These are phyloP conservation scores for Bifiguratus adelaidae DNA, from an alignment of 192 early-diverging fungal species.

Conservation along the genomic window DNA sequence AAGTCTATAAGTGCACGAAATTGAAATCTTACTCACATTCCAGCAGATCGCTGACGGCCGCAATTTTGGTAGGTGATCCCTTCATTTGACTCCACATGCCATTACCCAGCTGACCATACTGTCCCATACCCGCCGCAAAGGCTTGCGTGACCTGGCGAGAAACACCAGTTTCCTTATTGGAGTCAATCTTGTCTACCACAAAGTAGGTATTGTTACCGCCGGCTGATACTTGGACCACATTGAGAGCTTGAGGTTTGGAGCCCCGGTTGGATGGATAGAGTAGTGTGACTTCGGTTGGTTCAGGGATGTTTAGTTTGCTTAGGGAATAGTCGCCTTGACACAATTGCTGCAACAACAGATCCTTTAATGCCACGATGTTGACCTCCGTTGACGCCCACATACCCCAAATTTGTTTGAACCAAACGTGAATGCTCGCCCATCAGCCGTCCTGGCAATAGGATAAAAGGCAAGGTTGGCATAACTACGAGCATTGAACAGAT, in stretches of 20 bases:
- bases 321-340: conserved; percentile 22
- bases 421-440: conserved; percentile 9
- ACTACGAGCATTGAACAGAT: conserved; percentile 13
- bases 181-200: conserved; percentile 18
- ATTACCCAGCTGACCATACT: conserved; percentile 32
- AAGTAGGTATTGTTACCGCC: conserved; percentile 26
- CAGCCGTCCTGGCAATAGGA: not conserved
- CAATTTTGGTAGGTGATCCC: not conserved
- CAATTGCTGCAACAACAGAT: conserved; percentile 11
- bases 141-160: conserved; percentile 15
- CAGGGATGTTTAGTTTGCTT: conserved; percentile 10
- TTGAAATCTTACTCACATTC: not conserved
- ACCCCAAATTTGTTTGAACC: conserved; percentile 7
- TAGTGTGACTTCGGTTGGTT: conserved; percentile 12
- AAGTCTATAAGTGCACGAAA: not conserved
- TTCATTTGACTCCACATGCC: conserved; percentile 17
- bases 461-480: not conserved
- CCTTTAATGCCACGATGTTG: too few species aligned
- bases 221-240: conserved; percentile 23
- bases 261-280: conserved; percentile 12
- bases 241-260: not conserved
- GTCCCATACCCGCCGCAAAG: conserved; percentile 27
- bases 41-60: not conserved
- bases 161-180: not conserved
- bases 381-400: too few species aligned